These are phyloP conservation scores for Ophiostoma quercus DNA, from an alignment of 2,329 filamentous ascomycete genomes.

Conservation along the genomic window DNA sequence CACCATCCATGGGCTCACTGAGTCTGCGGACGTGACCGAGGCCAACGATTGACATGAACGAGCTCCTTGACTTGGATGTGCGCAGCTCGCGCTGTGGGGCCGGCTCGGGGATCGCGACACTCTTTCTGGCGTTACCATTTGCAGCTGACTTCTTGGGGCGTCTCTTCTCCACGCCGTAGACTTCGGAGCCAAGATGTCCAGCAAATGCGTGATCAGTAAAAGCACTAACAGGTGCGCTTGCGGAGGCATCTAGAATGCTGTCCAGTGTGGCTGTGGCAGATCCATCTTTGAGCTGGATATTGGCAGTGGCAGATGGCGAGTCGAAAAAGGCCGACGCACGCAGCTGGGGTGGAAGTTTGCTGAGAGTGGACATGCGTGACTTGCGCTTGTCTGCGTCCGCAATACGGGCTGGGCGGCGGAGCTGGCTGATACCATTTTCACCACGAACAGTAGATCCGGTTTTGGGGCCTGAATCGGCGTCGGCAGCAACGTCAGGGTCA, in stretches of 20 bases:
- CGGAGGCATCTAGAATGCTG: constrained; percentile 84
- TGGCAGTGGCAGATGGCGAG: constrained; percentile 47
- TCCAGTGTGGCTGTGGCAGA: constrained; percentile 88
- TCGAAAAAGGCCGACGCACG: constrained; percentile 93
- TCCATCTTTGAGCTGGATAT: constrained; percentile 61
- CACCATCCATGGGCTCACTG: constrained; percentile 20
- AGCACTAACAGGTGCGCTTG: constrained; percentile 77
- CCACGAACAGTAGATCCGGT: constrained; percentile 11
- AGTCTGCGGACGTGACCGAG: constrained; percentile 34
- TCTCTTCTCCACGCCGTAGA: constrained; percentile 61
- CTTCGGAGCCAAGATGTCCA: constrained; percentile 66
- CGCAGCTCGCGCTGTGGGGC: constrained; percentile 31
- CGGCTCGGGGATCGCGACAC: neutral
- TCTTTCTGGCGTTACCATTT: neutral
- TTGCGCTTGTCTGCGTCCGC: constrained; percentile 37
- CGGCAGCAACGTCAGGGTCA: neutral
- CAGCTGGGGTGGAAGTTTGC: constrained; percentile 70
- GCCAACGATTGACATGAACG: constrained; percentile 45
- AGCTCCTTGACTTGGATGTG: constrained; percentile 35
- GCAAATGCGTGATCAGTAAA: constrained; percentile 87
- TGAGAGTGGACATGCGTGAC: constrained; percentile 35
- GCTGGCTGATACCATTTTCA: constrained; percentile 28
- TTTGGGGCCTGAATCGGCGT: constrained; percentile 11
- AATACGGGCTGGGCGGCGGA: constrained; percentile 32
- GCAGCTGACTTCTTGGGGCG: constrained; percentile 32